These are phyloP conservation scores for Nitzschia sp. DNA, from an alignment of 108 stramenopile genomes.

Conservation along the genomic window DNA sequence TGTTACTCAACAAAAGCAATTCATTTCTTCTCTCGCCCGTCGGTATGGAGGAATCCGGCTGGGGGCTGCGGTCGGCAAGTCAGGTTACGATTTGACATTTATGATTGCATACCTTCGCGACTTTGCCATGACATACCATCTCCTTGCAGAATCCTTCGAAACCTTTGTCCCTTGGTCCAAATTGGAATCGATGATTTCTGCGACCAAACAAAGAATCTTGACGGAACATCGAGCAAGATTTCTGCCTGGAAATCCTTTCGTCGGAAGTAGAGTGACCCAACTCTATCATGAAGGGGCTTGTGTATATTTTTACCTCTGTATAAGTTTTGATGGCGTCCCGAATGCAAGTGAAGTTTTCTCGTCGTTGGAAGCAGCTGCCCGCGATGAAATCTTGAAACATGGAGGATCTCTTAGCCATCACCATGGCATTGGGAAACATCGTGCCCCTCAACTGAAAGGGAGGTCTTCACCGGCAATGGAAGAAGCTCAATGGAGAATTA, in stretches of 20 bases:
- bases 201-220: slow-evolving; percentile 68
- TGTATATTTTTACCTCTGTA: slow-evolving; percentile 93
- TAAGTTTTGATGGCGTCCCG: slow-evolving; percentile 60
- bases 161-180: slow-evolving; percentile 91
- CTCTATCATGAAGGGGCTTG: slow-evolving; percentile 94
- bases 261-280: slow-evolving; percentile 89
- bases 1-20: slow-evolving; percentile 63
- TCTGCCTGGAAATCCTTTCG: slow-evolving; percentile 81
- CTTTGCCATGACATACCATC: slow-evolving; percentile 88
- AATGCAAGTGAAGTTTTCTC: slow-evolving; percentile 65
- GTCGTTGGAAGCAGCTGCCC: slow-evolving; percentile 79
- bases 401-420: slow-evolving; percentile 94
- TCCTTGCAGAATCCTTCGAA: slow-evolving; percentile 91
- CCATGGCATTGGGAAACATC: slow-evolving; percentile 91
- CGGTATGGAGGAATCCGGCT: slow-evolving; percentile 70
- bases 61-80: slow-evolving; percentile 71
- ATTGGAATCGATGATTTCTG: slow-evolving; percentile 49
- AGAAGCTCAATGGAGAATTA: slow-evolving; percentile 44
- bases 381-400: slow-evolving; percentile 76
- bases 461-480: slow-evolving; percentile 48
- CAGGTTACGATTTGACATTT: slow-evolving; percentile 91
- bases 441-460: slow-evolving; percentile 56
- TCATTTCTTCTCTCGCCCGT: slow-evolving; percentile 43
- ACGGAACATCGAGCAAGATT: slow-evolving; percentile 59
- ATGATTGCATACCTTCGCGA: slow-evolving; percentile 95